Base-by-base conservation (phyloP, 23 red algal species). In the Gracilariopsis chorda region DNA sequence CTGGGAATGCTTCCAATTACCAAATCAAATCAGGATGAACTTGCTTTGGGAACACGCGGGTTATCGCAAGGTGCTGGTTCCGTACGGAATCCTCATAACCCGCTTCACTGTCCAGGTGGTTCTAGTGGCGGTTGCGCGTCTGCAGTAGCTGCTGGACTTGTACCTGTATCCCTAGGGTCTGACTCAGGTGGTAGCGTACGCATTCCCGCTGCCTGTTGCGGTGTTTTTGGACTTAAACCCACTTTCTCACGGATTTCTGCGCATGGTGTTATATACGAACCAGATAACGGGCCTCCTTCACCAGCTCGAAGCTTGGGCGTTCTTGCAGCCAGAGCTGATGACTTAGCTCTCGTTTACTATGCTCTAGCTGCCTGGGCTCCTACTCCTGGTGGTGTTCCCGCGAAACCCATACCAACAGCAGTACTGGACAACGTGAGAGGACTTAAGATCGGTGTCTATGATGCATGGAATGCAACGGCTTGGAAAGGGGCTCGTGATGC, bases 131-230 rank as follows among this genome's bases (percentile, higher is more conserved):
- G 95, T 33, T 81, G 70, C 11, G 95, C 89, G 1, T 88, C 82
- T 3, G 88, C 89, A 16, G 95, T 97, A 4, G 89, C 89, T 20
- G 55, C 90, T 16, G 82, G 89, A 51, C 55, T 89, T 23, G 86
- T 87, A 19, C 42, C 84, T 37, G 45, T 93, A 16, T 90, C 95
- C 14, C 37, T 93, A 8, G 95, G 90, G 12, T 75, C 78, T 2
- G 95, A 97, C 41, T 83, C 78, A n/a, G 95, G 81, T 8, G 95
- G 95, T 7, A 88, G 80, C 25, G 71, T 97, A 21, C 95, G 95
- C 20, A 84, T 91, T 51, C 95, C 95, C 23, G 88, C 89, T 27
- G 79, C 80, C 24, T 88, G 57, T 51, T 78, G 64, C 33, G 95
- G 89, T 1, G 21, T 94, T 2, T 73, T 80, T 51, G 95, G 95